These are phyloP conservation scores for Beauveria asiatica DNA, from an alignment of 2,329 filamentous ascomycete genomes.

Conservation along the genomic window DNA sequence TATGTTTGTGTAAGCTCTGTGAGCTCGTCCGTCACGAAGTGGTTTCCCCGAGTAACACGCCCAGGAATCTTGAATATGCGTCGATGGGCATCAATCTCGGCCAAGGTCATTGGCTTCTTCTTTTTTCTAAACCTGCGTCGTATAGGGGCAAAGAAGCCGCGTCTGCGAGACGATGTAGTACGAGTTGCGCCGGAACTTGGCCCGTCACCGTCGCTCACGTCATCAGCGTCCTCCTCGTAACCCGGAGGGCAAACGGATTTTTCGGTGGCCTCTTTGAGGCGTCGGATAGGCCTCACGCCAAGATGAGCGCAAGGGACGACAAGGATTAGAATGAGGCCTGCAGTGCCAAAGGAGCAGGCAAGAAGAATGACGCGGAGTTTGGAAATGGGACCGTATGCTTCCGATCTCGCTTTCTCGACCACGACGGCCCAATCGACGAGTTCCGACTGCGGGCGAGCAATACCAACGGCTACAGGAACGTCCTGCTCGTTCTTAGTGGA, in stretches of 20 bases:
- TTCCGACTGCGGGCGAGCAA: constrained; percentile 56
- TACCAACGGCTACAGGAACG: constrained; percentile 65
- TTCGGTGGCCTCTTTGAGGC: constrained; percentile 66
- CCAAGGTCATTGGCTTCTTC: constrained; percentile 18
- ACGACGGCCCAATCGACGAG: constrained; percentile 78
- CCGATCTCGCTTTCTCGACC: constrained; percentile 64
- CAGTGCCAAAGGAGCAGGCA: constrained; percentile 76
- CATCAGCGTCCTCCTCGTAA: constrained; percentile 38
- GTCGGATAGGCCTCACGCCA: constrained; percentile 70
- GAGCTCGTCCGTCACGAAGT: constrained; percentile 72
- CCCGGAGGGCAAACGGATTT: constrained; percentile 62
- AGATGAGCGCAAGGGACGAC: constrained; percentile 74
- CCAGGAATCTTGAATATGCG: constrained; percentile 74
- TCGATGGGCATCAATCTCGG: constrained; percentile 31
- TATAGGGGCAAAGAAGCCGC: constrained; percentile 30
- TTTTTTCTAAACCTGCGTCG: constrained; percentile 28
- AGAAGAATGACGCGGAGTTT: constrained; percentile 73
- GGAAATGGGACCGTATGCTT: constrained; percentile 69
- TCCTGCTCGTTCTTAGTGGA: constrained; percentile 67
- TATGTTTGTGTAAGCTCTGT: constrained; percentile 80
- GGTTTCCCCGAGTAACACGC: constrained; percentile 67
- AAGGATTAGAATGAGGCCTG: constrained; percentile 62
- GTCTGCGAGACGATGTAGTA: constrained; percentile 27
- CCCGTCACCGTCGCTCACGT: constrained; percentile 29
- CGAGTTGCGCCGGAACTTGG: constrained; percentile 33